These are phyloP conservation scores for Malus hybrid DNA, from an alignment of 331 rosid species.

Conservation along the genomic window DNA sequence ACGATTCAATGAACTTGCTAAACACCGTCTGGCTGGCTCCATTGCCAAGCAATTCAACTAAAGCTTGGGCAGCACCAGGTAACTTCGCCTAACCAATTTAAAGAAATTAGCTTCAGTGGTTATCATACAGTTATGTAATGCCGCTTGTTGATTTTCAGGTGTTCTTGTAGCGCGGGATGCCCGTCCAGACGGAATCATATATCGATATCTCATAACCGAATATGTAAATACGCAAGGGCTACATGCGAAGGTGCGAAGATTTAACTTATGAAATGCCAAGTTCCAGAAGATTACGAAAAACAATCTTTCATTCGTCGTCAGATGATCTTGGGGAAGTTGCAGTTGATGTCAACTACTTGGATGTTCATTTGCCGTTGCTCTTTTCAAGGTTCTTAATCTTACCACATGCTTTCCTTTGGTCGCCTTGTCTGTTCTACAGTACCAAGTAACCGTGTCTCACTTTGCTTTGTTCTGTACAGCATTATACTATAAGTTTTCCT, in stretches of 20 bases:
- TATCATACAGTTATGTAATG: not conserved
- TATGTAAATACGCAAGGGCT: slow-evolving; percentile 67
- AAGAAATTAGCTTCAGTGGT: not conserved
- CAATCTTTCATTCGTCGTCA: slow-evolving; percentile 19
- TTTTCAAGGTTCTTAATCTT: not conserved
- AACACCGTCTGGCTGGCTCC: slow-evolving; percentile 97
- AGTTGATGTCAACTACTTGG: slow-evolving; percentile 47
- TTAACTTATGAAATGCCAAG: not conserved
- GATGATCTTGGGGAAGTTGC: slow-evolving; percentile 78
- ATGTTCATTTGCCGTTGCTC: slow-evolving; percentile 59
- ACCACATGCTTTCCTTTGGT: not conserved
- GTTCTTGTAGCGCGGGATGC: slow-evolving; percentile 80
- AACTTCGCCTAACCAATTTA: slow-evolving; percentile 2
- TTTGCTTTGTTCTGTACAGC: not conserved
- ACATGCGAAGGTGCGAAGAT: slow-evolving; percentile 62
- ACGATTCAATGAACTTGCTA: slow-evolving; percentile 76
- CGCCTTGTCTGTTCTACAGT: not conserved
- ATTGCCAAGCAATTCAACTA: slow-evolving; percentile 45
- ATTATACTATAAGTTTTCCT: not conserved
- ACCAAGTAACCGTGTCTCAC: not conserved
- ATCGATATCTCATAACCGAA: slow-evolving; percentile 70
- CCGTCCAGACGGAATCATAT: slow-evolving; percentile 65
- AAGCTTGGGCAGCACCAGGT: slow-evolving; percentile 91
- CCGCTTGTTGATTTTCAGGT: slow-evolving; percentile 33
- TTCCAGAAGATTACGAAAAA: slow-evolving; percentile 5